A percentile compares a stretch with the other conserved stretches of the same genome.
Evolutionary conservation across 148 eudicot species (phyloP).

Genomic region (Camellia granthamiana): DNA sequence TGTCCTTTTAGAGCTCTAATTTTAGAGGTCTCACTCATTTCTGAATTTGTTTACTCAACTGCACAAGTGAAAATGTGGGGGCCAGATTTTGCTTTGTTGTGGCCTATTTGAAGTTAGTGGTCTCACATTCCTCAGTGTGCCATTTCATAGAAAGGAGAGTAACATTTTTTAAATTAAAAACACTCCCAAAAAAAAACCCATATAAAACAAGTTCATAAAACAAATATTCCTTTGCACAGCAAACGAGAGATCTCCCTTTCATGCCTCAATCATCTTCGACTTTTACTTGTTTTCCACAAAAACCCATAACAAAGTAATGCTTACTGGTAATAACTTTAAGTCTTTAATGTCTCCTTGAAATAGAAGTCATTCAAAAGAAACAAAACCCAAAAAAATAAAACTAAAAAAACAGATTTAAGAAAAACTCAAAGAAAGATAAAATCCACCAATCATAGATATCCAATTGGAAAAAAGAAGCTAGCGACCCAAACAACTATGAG

Average conservation of each 20-base stretch:
- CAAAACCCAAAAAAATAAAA: neutral
- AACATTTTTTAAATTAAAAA: slow-evolving; percentile 2
- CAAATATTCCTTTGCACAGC: slow-evolving; percentile 38
- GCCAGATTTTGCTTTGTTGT: slow-evolving; percentile 15
- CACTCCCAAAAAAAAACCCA: neutral
- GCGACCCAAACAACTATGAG: slow-evolving; percentile 14
- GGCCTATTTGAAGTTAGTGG: slow-evolving; percentile 40
- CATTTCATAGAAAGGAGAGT: slow-evolving; percentile 66
- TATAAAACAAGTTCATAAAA: neutral
- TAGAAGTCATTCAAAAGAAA: neutral
- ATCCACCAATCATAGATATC: neutral
- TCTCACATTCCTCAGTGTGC: slow-evolving; percentile 49
- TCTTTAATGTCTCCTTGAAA: slow-evolving; percentile 7
- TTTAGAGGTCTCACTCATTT: too few relatives aligned
- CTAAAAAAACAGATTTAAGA: neutral
- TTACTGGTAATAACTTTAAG: neutral
- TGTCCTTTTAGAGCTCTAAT: too few relatives aligned
- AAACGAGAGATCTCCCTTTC: slow-evolving; percentile 69
- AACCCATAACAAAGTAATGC: neutral
- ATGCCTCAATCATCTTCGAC: slow-evolving; percentile 55
- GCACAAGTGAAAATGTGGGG: neutral
- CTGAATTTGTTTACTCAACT: neutral
- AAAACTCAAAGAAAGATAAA: neutral
- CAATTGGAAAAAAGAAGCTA: neutral
- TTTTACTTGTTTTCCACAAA: slow-evolving; percentile 23